Evolutionary conservation across 2,329 filamentous ascomycete genomes (phyloP), one percentile per base, ranked within the genome.

Genomic region (Diaporthe sp.): DNA sequence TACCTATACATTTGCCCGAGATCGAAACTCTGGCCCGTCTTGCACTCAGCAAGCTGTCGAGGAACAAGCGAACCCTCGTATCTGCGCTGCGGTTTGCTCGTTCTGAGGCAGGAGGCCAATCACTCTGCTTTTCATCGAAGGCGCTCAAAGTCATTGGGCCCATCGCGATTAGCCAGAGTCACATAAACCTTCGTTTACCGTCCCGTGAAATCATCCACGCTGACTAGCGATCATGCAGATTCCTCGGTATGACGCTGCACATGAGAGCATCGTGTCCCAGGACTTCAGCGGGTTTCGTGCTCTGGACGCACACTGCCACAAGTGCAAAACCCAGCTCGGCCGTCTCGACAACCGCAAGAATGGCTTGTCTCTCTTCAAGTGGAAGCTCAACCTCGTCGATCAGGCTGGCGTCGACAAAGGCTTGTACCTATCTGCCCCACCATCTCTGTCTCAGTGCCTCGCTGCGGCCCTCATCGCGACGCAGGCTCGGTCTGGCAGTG

Each of bases 1-100:
- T 88, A 91, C 88, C 91, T 92, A 93, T 93, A 93, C 91, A 91
- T 90, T 85, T 90, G 88, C 90, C 92, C 91, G 81, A 93, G 79
- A 93, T 83, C 76, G 85, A 90, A 70, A 74, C 76, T 79, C 81
- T 81, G 80, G 79, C 77, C 78, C 77, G 75, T 74, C 81, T 80
- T 81, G 81, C 79, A 79, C 80, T 77, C 75, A 77, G 75, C 76
- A 76, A 76, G 77, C 78, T 76, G 75, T 58, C 78, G 78, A 79
- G 72, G 77, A 78, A 76, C 76, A 74, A 76, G 78, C 79, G 81
- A 82, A 87, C 83, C 85, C 85, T 82, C 77, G 81, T 82, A 80
- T 80, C 78, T 68, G 77, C 80, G 78, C 79, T 83, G 78, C 87
- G 89, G 87, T 87, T 87, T 79, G 76, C 76, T 71, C 77, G 78